Evolutionary conservation across 805 yeast genomes (phyloP).

Genomic region (Hanseniaspora guilliermondii): DNA sequence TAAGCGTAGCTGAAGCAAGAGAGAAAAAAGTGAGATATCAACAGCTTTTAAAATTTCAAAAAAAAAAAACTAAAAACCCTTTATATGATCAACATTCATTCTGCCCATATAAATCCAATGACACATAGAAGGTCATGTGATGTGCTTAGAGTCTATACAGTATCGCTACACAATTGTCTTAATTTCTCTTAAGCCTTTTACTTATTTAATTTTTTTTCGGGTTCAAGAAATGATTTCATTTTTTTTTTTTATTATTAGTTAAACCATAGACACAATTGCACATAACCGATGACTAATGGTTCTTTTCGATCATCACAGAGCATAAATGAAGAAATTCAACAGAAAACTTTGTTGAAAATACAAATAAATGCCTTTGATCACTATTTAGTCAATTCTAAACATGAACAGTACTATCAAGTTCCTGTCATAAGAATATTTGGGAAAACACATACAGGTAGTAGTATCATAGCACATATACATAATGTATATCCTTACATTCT

Average conservation of each 20-base stretch:
- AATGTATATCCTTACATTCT: slow-evolving; percentile 74
- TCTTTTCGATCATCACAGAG: slow-evolving; percentile 8
- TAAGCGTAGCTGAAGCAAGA: too few species aligned
- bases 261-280: slow-evolving; percentile 11
- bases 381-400: not conserved
- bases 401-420: slow-evolving; percentile 33
- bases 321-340: not conserved
- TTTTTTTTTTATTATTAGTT: not conserved
- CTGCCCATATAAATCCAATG: too few species aligned
- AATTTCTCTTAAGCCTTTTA: not conserved
- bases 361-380: slow-evolving; percentile 12
- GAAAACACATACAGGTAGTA: slow-evolving; percentile 45
- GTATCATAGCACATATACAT: slow-evolving; percentile 60
- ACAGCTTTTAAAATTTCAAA: too few species aligned
- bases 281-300: slow-evolving; percentile 21
- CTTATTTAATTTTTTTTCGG: not conserved
- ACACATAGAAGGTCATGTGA: too few species aligned
- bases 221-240: not conserved
- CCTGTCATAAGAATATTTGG: slow-evolving; percentile 78
- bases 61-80: too few species aligned
- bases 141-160: too few species aligned
- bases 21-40: too few species aligned
- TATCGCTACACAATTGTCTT: not conserved
- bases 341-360: not conserved
- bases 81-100: too few species aligned